Evolutionary conservation across 179 eudicot species (phyloP).

Genomic region (Pouteria campechiana): DNA sequence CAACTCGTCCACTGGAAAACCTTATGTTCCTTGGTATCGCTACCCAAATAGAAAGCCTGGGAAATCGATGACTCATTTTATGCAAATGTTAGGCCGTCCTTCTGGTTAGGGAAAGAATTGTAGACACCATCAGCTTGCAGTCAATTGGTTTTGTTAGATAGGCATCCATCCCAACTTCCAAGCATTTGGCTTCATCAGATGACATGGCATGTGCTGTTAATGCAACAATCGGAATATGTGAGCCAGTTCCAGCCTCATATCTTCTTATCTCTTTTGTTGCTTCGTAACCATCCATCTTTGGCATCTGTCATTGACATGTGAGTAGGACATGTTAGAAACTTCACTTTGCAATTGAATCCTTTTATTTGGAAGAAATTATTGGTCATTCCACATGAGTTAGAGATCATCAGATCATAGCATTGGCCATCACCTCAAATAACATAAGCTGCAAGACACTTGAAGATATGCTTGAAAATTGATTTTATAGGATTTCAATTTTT

Average conservation of each 20-base stretch:
- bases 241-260: slow-evolving; percentile 36
- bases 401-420: background rate
- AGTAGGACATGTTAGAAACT: background rate
- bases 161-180: slow-evolving; percentile 95
- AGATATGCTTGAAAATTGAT: too few relatives aligned
- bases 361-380: too few relatives aligned
- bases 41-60: too few relatives aligned
- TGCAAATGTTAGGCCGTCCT: slow-evolving; percentile 5
- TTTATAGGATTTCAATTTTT: too few relatives aligned
- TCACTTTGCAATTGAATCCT: too few relatives aligned
- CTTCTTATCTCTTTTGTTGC: slow-evolving; percentile 83
- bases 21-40: too few relatives aligned
- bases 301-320: slow-evolving; percentile 44
- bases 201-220: slow-evolving; percentile 96
- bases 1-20: too few relatives aligned
- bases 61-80: too few relatives aligned
- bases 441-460: too few relatives aligned
- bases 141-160: slow-evolving; percentile 81
- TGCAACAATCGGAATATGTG: slow-evolving; percentile 86
- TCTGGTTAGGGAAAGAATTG: slow-evolving; percentile 61
- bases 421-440: too few relatives aligned
- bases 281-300: slow-evolving; percentile 98
- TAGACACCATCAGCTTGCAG: slow-evolving; percentile 67
- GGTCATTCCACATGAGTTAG: too few relatives aligned
- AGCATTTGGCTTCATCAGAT: slow-evolving; percentile 86